Evolutionary conservation across 2,329 filamentous ascomycete species (phyloP).

Genomic region (Neobulgaria alba): DNA sequence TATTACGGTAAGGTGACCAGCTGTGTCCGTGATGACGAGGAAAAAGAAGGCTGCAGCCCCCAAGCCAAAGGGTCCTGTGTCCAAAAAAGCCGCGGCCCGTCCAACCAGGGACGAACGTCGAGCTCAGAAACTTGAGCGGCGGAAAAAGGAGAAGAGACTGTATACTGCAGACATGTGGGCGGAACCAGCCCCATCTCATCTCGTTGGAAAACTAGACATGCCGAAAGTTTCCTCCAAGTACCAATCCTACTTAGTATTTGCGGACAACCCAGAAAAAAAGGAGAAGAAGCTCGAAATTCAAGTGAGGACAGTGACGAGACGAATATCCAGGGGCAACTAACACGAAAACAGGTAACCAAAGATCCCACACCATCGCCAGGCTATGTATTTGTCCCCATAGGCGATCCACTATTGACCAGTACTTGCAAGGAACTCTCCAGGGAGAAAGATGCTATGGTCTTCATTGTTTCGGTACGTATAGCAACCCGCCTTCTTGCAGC

Average conservation of each 20-base stretch:
- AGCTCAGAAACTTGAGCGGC: conserved; percentile 20
- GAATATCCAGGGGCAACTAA: conserved; percentile 1
- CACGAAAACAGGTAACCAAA: conserved; percentile 40
- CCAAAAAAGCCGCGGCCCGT: background rate
- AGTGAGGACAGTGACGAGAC: conserved; percentile 31
- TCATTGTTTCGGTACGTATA: conserved; percentile 58
- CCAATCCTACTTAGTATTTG: conserved; percentile 54
- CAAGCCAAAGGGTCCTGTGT: background rate
- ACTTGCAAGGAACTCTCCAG: conserved; percentile 58
- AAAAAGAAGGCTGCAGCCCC: conserved; percentile 11
- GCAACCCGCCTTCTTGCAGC: background rate
- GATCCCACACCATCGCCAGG: conserved; percentile 42
- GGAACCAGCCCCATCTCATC: conserved; percentile 22
- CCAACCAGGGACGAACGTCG: conserved; percentile 18
- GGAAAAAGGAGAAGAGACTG: conserved; percentile 22
- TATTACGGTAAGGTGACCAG: background rate
- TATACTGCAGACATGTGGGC: conserved; percentile 24
- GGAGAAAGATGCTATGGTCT: conserved; percentile 53
- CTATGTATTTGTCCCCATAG: conserved; percentile 54
- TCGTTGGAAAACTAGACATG: conserved; percentile 26
- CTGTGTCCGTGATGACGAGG: conserved; percentile 7
- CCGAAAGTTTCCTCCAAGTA: conserved; percentile 40
- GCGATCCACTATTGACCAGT: conserved; percentile 51
- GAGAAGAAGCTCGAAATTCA: conserved; percentile 51
- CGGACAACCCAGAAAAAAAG: conserved; percentile 56